A percentile compares a stretch with the other conserved stretches of the same genome.
These are phyloP conservation scores for Calonectria naviculata DNA, from an alignment of 2,329 filamentous ascomycete genomes.

Conservation along the genomic window DNA sequence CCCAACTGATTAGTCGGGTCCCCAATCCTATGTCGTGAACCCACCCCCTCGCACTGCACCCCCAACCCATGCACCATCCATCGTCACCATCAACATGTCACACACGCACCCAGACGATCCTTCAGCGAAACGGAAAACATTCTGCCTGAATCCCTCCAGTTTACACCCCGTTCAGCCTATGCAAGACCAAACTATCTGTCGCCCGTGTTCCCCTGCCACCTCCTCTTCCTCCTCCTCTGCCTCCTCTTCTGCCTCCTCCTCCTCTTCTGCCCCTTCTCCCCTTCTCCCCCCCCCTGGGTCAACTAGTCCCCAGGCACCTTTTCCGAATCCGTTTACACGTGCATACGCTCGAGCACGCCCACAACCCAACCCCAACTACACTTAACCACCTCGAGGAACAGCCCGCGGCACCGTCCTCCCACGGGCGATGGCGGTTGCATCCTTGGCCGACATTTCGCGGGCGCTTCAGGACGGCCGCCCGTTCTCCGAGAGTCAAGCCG, in stretches of 20 bases:
- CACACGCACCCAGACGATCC: conserved; percentile 13
- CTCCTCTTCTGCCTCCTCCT: too few relatives aligned
- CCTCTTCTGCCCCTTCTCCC: background rate
- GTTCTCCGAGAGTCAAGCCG: background rate
- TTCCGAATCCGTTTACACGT: conserved; percentile 12
- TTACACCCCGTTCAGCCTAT: background rate
- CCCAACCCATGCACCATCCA: background rate
- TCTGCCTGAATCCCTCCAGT: conserved; percentile 10
- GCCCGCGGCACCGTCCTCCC: background rate
- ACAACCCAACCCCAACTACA: conserved; percentile 13
- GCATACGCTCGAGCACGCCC: conserved; percentile 11
- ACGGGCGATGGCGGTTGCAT: conserved; percentile 12
- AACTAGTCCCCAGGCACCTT: conserved; percentile 1
- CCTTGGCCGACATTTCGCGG: conserved; percentile 11
- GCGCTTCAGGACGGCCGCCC: conserved; percentile 13
- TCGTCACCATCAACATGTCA: background rate
- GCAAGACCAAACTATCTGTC: background rate
- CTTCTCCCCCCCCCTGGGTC: background rate
- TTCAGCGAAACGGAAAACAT: conserved; percentile 9
- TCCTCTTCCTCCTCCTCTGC: background rate
- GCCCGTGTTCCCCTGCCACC: background rate
- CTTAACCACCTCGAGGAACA: background rate
- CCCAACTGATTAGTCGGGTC: background rate
- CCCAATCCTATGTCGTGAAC: background rate
- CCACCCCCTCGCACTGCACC: background rate